These are phyloP conservation scores for Cocos nucifera DNA, from an alignment of 176 grass and related monocot genomes.

Conservation along the genomic window DNA sequence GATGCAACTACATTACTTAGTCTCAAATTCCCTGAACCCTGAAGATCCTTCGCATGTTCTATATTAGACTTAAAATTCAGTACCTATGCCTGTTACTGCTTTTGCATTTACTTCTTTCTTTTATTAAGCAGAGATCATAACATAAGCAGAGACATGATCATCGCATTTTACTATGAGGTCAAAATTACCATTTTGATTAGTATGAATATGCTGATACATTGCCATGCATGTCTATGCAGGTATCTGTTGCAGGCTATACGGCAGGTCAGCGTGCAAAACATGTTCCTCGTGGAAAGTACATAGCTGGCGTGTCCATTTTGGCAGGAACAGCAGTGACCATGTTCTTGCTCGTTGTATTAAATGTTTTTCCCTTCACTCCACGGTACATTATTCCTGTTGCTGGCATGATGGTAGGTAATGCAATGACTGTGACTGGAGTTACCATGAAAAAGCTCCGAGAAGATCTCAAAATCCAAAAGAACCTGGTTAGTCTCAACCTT, in stretches of 20 bases:
- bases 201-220: no score
- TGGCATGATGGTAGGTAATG: conserved; percentile 92
- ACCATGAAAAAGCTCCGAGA: conserved; percentile 57
- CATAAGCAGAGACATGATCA: no score
- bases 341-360: conserved; percentile 53
- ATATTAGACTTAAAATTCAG: no score
- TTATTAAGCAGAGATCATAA: no score
- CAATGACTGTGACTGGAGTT: conserved; percentile 89
- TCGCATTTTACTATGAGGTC: no score
- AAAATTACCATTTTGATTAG: no score
- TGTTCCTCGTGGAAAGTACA: conserved; percentile 52
- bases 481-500: conserved; percentile 20
- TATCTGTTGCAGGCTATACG: conserved; percentile 53
- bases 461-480: conserved; percentile 42
- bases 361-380: conserved; percentile 81
- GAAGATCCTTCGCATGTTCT: no score
- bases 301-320: conserved; percentile 55
- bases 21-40: no score
- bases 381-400: conserved; percentile 82
- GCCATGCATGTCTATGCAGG: conserved; percentile 4
- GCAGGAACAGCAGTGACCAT: conserved; percentile 72
- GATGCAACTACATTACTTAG: no score
- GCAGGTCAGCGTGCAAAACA: conserved; percentile 55
- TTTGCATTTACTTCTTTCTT: no score
- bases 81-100: no score